A percentile compares a stretch with the other conserved stretches of the same genome.
phyloP scores from a whole-genome alignment of 345 rosid genomes.

The Boechera retrofracta region DNA sequence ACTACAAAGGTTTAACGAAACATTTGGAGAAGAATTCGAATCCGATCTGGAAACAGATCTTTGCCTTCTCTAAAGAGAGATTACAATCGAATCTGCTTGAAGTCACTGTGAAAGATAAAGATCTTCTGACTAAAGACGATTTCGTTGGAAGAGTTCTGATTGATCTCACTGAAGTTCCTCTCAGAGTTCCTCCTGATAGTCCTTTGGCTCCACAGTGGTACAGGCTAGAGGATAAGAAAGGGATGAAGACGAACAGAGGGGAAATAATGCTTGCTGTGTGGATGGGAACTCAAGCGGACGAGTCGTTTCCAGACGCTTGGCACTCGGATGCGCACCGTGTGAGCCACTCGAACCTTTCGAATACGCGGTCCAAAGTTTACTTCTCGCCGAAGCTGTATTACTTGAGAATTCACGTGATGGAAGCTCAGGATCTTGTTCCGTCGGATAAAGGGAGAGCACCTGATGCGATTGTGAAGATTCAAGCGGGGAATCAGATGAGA shows the following conservation, averaged over 20 bases:
- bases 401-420: slow-evolving; percentile 70
- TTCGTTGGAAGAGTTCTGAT: slow-evolving; percentile 63
- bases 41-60: slow-evolving; percentile 89
- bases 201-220: slow-evolving; percentile 99
- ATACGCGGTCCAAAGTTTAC: slow-evolving; percentile 86
- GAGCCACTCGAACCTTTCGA: slow-evolving; percentile 69
- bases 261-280: slow-evolving; percentile 97
- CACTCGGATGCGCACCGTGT: slow-evolving; percentile 92
- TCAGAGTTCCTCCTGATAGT: slow-evolving; percentile 88
- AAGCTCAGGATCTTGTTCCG: slow-evolving; percentile 87
- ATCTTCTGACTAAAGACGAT: slow-evolving; percentile 73
- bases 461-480: slow-evolving; percentile 64
- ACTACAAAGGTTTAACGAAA: slow-evolving; percentile 81
- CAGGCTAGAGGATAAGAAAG: slow-evolving; percentile 66
- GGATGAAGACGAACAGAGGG: slow-evolving; percentile 63
- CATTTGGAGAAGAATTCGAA: slow-evolving; percentile 85
- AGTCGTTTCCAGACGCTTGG: slow-evolving; percentile 95
- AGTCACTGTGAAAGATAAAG: slow-evolving; percentile 83
- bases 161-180: slow-evolving; percentile 77
- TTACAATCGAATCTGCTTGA: slow-evolving; percentile 78
- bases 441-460: slow-evolving; percentile 68
- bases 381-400: slow-evolving; percentile 93
- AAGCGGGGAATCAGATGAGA: slow-evolving; percentile 67
- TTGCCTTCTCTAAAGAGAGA: slow-evolving; percentile 89
- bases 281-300: slow-evolving; percentile 99